Conservation (phyloP, 257 asterid genomes). For the Fraxinus quadrangulata region DNA sequence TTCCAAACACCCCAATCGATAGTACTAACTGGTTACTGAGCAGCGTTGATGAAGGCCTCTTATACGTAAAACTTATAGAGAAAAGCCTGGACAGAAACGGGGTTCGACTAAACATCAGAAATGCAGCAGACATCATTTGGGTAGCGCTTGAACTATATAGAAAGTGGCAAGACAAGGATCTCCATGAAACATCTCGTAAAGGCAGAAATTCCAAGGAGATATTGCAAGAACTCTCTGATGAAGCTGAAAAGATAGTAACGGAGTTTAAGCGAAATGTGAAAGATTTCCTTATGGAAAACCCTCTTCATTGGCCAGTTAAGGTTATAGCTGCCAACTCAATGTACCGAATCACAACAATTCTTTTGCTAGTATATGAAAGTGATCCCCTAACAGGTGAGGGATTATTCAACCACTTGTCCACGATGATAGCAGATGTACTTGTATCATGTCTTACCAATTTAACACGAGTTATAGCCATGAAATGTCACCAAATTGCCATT, state of each 20-base stretch:
- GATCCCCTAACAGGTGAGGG: not conserved
- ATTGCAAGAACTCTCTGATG: conserved; percentile 11
- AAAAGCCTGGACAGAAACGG: conserved; percentile 6
- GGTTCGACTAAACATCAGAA: conserved; percentile 5
- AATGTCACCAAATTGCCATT: conserved; percentile 23
- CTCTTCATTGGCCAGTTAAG: conserved; percentile 36
- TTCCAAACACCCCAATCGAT: not conserved
- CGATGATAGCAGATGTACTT: not conserved
- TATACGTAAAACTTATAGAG: conserved; percentile 18
- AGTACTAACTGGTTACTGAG: conserved; percentile 8
- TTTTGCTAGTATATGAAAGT: not conserved
- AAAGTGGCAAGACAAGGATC: conserved; percentile 30
- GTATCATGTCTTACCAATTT: conserved; percentile 10
- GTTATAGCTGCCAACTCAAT: conserved; percentile 39
- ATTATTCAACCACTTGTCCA: not conserved
- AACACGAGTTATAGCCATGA: conserved; percentile 18
- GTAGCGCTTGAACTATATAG: not conserved
- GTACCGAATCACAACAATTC: conserved; percentile 27
- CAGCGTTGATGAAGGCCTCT: conserved; percentile 29
- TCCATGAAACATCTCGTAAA: not conserved
- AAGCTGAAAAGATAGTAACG: conserved; percentile 2
- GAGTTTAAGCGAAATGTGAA: not conserved
- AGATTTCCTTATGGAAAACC: conserved; percentile 14
- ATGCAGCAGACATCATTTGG: conserved; percentile 28
- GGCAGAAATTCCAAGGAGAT: conserved; percentile 2